phyloP scores from a whole-genome alignment of 139 green algal species.

The Trebouxia sp. region DNA sequence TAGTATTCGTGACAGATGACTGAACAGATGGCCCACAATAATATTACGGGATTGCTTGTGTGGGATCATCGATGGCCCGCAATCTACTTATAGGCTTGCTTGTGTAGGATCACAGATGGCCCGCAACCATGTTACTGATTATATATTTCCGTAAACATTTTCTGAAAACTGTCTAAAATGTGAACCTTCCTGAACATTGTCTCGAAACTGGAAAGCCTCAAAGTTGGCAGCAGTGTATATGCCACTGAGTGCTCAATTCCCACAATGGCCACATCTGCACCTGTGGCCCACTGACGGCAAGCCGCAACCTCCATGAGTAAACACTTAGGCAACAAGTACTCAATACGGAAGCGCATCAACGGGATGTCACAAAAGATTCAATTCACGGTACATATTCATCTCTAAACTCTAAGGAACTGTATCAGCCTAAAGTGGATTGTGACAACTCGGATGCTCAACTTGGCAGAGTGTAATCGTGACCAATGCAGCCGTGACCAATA shows the following conservation, averaged over 20 bases:
- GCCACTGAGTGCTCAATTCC: slow-evolving; percentile 16
- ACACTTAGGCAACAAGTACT: slow-evolving; percentile 22
- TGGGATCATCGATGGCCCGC: slow-evolving; percentile 20
- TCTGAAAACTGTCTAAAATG: slow-evolving; percentile 26
- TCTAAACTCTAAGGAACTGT: slow-evolving; percentile 20
- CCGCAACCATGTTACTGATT: slow-evolving; percentile 12
- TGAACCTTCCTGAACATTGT: slow-evolving; percentile 26
- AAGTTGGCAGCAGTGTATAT: slow-evolving; percentile 24
- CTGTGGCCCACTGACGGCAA: slow-evolving; percentile 20
- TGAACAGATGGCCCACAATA: slow-evolving; percentile 21
- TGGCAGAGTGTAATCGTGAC: slow-evolving; percentile 15
- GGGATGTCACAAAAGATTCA: slow-evolving; percentile 24
- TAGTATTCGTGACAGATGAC: slow-evolving; percentile 23
- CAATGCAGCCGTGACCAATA: slow-evolving; percentile 22
- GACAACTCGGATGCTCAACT: slow-evolving; percentile 24
- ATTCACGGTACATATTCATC: slow-evolving; percentile 7
- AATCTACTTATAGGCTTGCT: slow-evolving; percentile 21
- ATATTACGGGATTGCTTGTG: slow-evolving; percentile 20
- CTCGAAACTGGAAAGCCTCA: slow-evolving; percentile 16
- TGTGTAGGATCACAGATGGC: slow-evolving; percentile 21
- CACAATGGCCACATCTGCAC: slow-evolving; percentile 24
- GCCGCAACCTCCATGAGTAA: slow-evolving; percentile 22
- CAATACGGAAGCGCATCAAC: slow-evolving; percentile 16
- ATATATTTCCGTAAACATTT: slow-evolving; percentile 24
- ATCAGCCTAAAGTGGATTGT: slow-evolving; percentile 22